Base-by-base conservation (phyloP, 2,329 filamentous ascomycete genomes). In the Herpotrichia juniperi region DNA sequence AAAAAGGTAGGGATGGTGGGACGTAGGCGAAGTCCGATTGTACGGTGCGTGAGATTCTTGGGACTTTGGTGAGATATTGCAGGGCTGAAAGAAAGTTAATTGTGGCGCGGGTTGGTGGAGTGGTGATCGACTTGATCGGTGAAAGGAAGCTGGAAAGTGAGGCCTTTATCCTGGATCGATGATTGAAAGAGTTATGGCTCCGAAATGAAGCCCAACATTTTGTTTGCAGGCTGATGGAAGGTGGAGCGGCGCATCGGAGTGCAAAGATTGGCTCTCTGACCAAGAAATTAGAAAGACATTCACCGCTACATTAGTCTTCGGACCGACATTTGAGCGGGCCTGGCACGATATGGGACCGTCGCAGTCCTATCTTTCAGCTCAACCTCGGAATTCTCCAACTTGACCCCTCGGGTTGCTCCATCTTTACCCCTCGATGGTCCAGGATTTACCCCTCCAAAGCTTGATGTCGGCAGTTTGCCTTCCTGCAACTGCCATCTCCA, bases 381-480 rank as follows among this genome's bases (percentile, higher is more conserved):
- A n/a, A 40, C 19, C 19, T 40, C 37, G 37, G 37, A 24, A 40
- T 40, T 14, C 37, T n/a, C 37, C 37, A 40, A 24, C 3, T 45
- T 30, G 12, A 14, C 22, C 9, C n/a, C 30, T 32, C 30, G 10
- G 10, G n/a, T 9, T 32, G 30, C 30, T 32, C n/a, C n/a, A n/a
- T n/a, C 21, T 14, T n/a, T 19, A 40, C 37, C 37, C 37, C 37
- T 40, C 37, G 37, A 25, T 40, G 8, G 19, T 21, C 37, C 16
- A 25, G 19, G 25, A 24, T 7, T 40, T 62, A 61, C 62, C 59
- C 64, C 64, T 62, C 61, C 46, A 53, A 34, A 49, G 46, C 40
- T 28, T 9, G 31, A 11, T 11, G 31, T 68, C 64, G 65, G 63
- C 65, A 67, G 63, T 66, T 68, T 55, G 17, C 11, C 2, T 14